Conservation (phyloP, 192 early-diverging fungal species). For the Gryganskiella cystojenkinii region DNA sequence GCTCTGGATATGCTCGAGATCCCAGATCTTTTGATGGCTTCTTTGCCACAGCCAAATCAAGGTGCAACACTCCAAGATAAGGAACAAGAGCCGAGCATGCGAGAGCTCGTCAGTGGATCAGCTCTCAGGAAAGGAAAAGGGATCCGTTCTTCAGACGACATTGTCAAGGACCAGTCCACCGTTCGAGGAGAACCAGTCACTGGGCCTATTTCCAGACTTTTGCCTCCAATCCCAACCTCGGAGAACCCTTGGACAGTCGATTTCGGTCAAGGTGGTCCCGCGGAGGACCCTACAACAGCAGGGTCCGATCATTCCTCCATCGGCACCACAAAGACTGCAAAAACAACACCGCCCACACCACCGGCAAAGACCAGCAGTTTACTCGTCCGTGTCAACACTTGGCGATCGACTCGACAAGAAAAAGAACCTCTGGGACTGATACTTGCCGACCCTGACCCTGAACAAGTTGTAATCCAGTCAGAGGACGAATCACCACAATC, state of each 20-base stretch:
- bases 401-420: not conserved
- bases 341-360: not conserved
- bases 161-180: not conserved
- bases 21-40: conserved; percentile 8
- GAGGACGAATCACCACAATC: not conserved
- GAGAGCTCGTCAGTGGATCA: no score
- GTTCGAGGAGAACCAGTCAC: not conserved
- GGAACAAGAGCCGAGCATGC: not conserved
- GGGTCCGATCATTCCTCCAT: not conserved
- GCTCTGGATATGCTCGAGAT: conserved; percentile 45
- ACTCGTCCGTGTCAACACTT: not conserved
- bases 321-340: not conserved
- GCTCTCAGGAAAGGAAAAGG: not conserved
- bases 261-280: not conserved
- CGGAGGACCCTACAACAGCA: no score
- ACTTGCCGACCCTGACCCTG: no score
- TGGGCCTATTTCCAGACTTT: conserved; percentile 12
- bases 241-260: conserved; percentile 29
- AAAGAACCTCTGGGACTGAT: not conserved
- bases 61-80: not conserved
- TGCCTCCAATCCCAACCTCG: conserved; percentile 30
- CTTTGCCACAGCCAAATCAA: not conserved
- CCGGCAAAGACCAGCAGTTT: not conserved
- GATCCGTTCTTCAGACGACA: not conserved
- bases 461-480: no score